Conservation (phyloP, 2,329 filamentous ascomycete species). For the Tolypocladium ovalisporum region DNA sequence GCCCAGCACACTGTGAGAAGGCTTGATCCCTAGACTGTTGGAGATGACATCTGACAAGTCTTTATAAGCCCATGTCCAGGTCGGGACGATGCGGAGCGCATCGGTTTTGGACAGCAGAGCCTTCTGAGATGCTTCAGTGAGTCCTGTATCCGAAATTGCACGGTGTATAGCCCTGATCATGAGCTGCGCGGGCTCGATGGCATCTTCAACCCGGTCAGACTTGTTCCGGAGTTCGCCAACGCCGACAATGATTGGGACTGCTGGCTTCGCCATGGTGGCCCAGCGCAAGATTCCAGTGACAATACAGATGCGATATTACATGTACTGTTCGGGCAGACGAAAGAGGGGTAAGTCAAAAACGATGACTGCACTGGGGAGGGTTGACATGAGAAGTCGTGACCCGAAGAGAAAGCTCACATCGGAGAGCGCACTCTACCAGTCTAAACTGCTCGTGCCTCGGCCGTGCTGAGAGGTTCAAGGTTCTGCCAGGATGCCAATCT, state of each 20-base stretch:
- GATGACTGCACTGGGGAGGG: too few species aligned
- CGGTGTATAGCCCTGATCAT: slow-evolving; percentile 44
- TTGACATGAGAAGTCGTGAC: too few species aligned
- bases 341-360: neutral
- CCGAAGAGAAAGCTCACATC: neutral
- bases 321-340: neutral
- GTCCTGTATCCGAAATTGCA: slow-evolving; percentile 38
- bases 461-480: too few species aligned
- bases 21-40: slow-evolving; percentile 33
- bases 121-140: slow-evolving; percentile 6
- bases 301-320: neutral
- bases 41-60: slow-evolving; percentile 45
- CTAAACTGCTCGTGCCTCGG: too few species aligned
- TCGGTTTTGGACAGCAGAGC: slow-evolving; percentile 29
- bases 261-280: neutral
- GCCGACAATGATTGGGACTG: slow-evolving; percentile 46
- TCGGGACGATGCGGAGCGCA: slow-evolving; percentile 46
- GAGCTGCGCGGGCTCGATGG: slow-evolving; percentile 46
- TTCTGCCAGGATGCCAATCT: too few species aligned
- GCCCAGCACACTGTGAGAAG: slow-evolving; percentile 36
- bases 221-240: slow-evolving; percentile 52
- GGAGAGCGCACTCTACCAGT: neutral
- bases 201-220: slow-evolving; percentile 31
- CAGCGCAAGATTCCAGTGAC: neutral
- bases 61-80: slow-evolving; percentile 56